Evolutionary conservation across 108 stramenopile species (phyloP).

Genomic region (Aurantiochytrium sp.): DNA sequence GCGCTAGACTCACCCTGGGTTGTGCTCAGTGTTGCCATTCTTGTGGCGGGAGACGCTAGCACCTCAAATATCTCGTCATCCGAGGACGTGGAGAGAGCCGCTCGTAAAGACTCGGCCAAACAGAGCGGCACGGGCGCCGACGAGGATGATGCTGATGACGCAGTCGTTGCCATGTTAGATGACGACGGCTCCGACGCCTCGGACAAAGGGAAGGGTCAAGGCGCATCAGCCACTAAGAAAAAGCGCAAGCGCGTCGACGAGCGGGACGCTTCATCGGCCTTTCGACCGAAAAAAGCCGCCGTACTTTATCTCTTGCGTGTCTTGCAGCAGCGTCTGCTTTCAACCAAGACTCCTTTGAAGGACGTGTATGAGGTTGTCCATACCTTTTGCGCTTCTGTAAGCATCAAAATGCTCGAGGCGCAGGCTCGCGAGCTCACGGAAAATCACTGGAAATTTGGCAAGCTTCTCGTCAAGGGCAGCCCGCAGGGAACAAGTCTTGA

Average conservation of each 20-base stretch:
- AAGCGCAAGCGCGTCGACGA: not conserved
- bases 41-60: not conserved
- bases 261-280: not conserved
- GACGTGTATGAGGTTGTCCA: not conserved
- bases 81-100: not conserved
- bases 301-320: not conserved
- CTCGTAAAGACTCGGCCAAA: too few relatives aligned
- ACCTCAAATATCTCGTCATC: not conserved
- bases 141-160: not conserved
- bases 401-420: not conserved
- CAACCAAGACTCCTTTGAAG: not conserved
- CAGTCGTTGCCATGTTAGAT: not conserved
- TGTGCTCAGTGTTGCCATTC: not conserved
- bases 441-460: not conserved
- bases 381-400: not conserved
- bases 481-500: not conserved
- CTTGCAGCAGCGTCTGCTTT: not conserved
- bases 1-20: not conserved
- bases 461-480: not conserved
- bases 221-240: not conserved
- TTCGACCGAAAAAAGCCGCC: conserved; percentile 1
- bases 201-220: not conserved
- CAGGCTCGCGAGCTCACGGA: conserved; percentile 15
- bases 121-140: not conserved
- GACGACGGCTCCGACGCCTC: not conserved